Base-by-base conservation (phyloP, 192 early-diverging fungal genomes). In the Coemansia sp. region DNA sequence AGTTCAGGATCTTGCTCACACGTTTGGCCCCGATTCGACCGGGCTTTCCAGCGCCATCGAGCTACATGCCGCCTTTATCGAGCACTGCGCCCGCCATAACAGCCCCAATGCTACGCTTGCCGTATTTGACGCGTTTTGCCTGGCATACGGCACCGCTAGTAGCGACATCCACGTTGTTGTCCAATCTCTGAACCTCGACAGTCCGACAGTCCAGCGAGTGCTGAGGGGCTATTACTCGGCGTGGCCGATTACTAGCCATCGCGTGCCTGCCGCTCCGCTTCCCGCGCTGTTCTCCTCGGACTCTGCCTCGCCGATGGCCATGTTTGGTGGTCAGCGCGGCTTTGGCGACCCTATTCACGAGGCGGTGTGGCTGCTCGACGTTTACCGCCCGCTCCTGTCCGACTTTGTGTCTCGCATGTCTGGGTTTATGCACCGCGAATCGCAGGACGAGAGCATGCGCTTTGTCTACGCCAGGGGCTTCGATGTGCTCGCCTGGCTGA, bases 271-370 rank as follows among this genome's bases (percentile, higher is more conserved):
- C 10, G 34, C 56, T 21, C 20, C 56, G 5, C 1, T 2, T 7
- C 51, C 74, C 4, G 68, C 62, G 0, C 58, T 80, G 9, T 50
- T 87, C 36, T 56, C 70, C 3, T 60, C 85, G 10, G 82, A 80
- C 6, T 73, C 77, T 23, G 83, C 87, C 18, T 71, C 77, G 28
- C 65, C 88, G 16, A 86, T 93, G 67, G 93, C 93, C 33, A 82
- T 96, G 59, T 98, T 98, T 85, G 96, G 96, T 56, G 96, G 96
- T 51, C 94, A 98, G 71, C 94, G 91, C 39, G 94, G 91, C 59
- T 92, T 90, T 60, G 85, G 88, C 20, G 86, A 88, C 46, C 92
- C 90, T 75, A 85, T 98, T 77, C 85, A 89, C 60, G 94, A 98
- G 78, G 75, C 94, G 6, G 84, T 84, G 14, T 83, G 84, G 63